Evolutionary conservation across 2,329 filamentous ascomycete genomes (phyloP), one percentile per base, ranked within the genome.

Genomic region (Paecilomyces sp.): DNA sequence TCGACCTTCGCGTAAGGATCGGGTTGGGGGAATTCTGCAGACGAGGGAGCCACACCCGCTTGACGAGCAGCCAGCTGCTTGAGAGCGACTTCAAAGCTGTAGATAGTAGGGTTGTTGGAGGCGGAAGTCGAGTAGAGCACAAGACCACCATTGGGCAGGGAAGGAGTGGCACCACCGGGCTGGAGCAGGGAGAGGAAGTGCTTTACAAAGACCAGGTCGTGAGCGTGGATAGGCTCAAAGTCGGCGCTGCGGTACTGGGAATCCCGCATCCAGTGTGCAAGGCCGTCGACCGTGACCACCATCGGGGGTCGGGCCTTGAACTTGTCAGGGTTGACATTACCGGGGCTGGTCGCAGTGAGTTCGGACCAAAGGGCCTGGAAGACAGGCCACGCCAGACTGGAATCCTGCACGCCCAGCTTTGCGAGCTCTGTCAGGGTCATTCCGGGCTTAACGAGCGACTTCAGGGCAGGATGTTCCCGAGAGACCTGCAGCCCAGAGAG

Each of bases 351-450:
- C 13, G 79, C 75, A 3, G 81, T 84, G 55, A 97, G 85, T 76
- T 97, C 93, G 31, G 82, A 75, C 90, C 90, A 94, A 56, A 97
- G 80, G 11, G 90, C 88, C 65, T 86, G 79, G 79, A 96, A 93
- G 57, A 92, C 85, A 9, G 87, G 81, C 89, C 89, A 95, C 51
- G 92, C 88, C 64, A 87, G 79, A 61, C 94, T 90, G 34, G 87
- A 81, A 67, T 96, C 91, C 68, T 85, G 85, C 64, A 88, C 85
- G 54, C 88, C 88, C 62, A 87, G 72, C 55, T 84, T 84, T 67
- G 85, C 84, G 58, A 97, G 83, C 57, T 88, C 83, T 63, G 84
- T 81, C 25, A 97, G 84, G 5, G 83, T 83, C 66, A 82, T 83
- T 60, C 81, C 80, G 52, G 79, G 74, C 58, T 86, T 83, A 50